Evolutionary conservation across 192 early-diverging fungal genomes (phyloP), one percentile per base, ranked within the genome.

Genomic region (Linnemannia hyalina): DNA sequence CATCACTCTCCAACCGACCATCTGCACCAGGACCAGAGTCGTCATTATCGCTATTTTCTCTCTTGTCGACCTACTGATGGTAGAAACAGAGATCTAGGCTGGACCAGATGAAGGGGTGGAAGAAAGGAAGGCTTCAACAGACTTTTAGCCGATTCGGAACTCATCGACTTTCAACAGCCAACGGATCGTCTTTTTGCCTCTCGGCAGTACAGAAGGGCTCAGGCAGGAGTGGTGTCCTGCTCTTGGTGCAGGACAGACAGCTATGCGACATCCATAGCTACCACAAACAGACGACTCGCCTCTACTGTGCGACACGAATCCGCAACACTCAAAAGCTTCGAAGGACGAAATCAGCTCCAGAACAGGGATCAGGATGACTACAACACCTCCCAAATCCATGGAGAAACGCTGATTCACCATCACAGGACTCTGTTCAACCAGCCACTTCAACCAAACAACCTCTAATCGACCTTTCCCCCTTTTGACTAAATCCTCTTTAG

Each of bases 401-500:
- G 60, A 65, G 60, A 65, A 65, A 65, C 60, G 10, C 29, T 65
- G 60, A 65, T 65, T 65, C 60, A 65, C 60, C 60, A 65, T 10
- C 26, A 10, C 60, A 65, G 60, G 29, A 65, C 26, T 35, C 9
- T 32, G 0, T 52, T 22, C 18, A 52, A 22, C 11, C 44, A 46
- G 44, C 11, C 44, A 15, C 55, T 23, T 57, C n/a, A 23, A 26
- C 29, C 13, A 65, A 11, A 32, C 60, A 23, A 65, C 60, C 60
- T 65, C 60, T 65, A 65, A 65, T 65, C 60, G 60, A 32, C 60
- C 60, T 29, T 1, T 29, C 26, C 57, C 10, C 60, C 23, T 29
- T 65, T 18, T n/a, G n/a, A 60, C 55, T 7, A 60, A 60, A 60
- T 73, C 52, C 70, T 40, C 73, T 18, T 18, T 80, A 80, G 78